A percentile compares a stretch with the other conserved stretches of the same genome.
Conservation (phyloP, 31 red algal genomes). For the Odonthalia washingtoniensis region DNA sequence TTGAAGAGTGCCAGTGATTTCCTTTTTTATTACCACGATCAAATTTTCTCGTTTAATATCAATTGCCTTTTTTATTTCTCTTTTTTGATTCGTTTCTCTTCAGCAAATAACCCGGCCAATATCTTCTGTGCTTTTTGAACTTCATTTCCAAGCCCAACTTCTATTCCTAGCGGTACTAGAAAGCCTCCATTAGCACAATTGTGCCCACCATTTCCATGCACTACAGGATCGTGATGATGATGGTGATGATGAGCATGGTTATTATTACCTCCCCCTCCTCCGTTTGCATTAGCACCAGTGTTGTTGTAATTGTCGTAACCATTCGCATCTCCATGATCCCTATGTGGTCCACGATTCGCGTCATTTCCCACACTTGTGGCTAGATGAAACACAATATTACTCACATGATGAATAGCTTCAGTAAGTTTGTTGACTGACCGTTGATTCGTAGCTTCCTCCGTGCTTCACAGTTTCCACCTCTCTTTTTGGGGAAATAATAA, state of each 20-base stretch:
- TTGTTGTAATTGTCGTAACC: conserved; percentile 8
- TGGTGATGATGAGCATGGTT: conserved; percentile 5
- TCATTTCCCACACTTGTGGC: too few species aligned
- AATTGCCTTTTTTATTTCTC: conserved; percentile 63
- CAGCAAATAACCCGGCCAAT: conserved; percentile 66
- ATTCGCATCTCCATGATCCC: too few species aligned
- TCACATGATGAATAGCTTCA: conserved; percentile 92
- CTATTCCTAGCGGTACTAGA: conserved; percentile 60
- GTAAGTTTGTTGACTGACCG: conserved; percentile 85
- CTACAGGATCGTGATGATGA: too few species aligned
- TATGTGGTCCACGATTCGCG: too few species aligned
- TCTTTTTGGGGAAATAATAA: too few species aligned
- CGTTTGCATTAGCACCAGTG: conserved; percentile 35
- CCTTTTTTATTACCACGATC: conserved; percentile 71
- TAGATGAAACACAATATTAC: conserved; percentile 89
- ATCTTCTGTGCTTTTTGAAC: conserved; percentile 84
- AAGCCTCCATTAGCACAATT: too few species aligned
- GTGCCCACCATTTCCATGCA: too few species aligned
- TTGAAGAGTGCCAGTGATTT: conserved; percentile 63
- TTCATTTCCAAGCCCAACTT: conserved; percentile 80
- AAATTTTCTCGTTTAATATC: too few species aligned
- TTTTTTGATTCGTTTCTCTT: conserved; percentile 80
- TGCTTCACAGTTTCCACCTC: conserved; percentile 85
- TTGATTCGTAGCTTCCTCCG: conserved; percentile 86
- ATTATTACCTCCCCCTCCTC: conserved; percentile 13